Conservation (phyloP, 2,329 filamentous ascomycete genomes). For the Fusarium sp. region DNA sequence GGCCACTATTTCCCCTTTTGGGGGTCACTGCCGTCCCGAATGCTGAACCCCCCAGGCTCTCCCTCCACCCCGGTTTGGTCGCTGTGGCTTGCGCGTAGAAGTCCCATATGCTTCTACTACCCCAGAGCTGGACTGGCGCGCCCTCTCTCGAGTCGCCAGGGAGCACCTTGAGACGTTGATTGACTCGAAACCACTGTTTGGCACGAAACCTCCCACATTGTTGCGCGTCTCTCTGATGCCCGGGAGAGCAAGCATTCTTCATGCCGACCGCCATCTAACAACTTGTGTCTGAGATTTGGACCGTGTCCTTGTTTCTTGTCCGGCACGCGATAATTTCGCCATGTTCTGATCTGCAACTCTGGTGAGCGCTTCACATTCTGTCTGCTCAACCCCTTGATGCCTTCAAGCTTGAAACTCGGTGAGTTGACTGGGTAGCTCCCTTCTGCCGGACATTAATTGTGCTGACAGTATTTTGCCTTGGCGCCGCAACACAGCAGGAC, state of each 20-base stretch:
- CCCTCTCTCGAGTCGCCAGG: constrained; percentile 25
- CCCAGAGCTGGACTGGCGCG: constrained; percentile 30
- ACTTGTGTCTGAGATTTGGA: constrained; percentile 10
- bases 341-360: constrained; percentile 11
- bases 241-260: constrained; percentile 41
- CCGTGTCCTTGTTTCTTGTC: constrained; percentile 11
- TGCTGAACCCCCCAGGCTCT: constrained; percentile 24
- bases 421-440: constrained; percentile 7
- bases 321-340: constrained; percentile 12
- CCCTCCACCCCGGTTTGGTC: constrained; percentile 37
- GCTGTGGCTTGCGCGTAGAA: constrained; percentile 31
- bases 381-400: constrained; percentile 14
- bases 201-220: constrained; percentile 14
- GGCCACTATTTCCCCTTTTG: constrained; percentile 40
- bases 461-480: not conserved
- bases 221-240: constrained; percentile 48
- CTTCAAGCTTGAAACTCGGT: constrained; percentile 1
- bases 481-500: not conserved
- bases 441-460: not conserved
- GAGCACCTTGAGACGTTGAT: constrained; percentile 43
- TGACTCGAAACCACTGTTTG: constrained; percentile 34
- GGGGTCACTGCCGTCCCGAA: constrained; percentile 39
- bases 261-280: constrained; percentile 5
- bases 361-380: constrained; percentile 16
- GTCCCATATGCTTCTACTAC: constrained; percentile 32